Conservation (phyloP, 305 asterid genomes). For the Fraxinus sp. region DNA sequence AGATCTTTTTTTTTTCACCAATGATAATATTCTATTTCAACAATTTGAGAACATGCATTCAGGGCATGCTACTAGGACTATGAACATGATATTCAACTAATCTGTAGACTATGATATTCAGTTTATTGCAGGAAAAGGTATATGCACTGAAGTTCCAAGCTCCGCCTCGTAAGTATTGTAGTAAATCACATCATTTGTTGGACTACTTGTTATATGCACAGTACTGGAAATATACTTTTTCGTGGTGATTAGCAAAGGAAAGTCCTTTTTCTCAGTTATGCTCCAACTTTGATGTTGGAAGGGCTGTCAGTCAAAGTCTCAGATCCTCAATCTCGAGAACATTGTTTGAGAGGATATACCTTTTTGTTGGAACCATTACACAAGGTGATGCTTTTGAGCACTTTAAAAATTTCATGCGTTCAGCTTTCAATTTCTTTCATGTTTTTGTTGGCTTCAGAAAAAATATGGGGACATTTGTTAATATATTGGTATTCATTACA, state of each 20-base stretch:
- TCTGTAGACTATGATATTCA: conserved; percentile 35
- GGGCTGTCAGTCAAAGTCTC: conserved; percentile 57
- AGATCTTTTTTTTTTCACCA: not conserved
- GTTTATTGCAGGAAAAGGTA: conserved; percentile 66
- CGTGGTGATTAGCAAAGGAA: conserved; percentile 21
- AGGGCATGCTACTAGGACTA: not conserved
- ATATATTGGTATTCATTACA: not conserved
- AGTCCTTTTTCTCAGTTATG: conserved; percentile 52
- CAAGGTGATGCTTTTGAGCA: conserved; percentile 45
- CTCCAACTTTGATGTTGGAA: conserved; percentile 63
- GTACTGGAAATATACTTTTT: conserved; percentile 15
- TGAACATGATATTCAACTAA: conserved; percentile 22
- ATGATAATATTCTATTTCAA: not conserved
- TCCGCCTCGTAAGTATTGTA: conserved; percentile 52
- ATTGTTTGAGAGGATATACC: conserved; percentile 68
- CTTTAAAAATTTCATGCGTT: conserved; percentile 20
- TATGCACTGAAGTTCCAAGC: conserved; percentile 80
- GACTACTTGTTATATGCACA: conserved; percentile 15
- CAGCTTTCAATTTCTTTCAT: conserved; percentile 14
- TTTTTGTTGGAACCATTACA: conserved; percentile 61
- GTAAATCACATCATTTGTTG: conserved; percentile 18
- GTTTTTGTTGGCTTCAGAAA: not conserved
- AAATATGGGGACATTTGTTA: not conserved
- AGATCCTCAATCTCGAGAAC: conserved; percentile 70
- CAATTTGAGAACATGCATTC: not conserved